phyloP scores from a whole-genome alignment of 1,284 basidiomycete genomes.

The Peniophora sp. region DNA sequence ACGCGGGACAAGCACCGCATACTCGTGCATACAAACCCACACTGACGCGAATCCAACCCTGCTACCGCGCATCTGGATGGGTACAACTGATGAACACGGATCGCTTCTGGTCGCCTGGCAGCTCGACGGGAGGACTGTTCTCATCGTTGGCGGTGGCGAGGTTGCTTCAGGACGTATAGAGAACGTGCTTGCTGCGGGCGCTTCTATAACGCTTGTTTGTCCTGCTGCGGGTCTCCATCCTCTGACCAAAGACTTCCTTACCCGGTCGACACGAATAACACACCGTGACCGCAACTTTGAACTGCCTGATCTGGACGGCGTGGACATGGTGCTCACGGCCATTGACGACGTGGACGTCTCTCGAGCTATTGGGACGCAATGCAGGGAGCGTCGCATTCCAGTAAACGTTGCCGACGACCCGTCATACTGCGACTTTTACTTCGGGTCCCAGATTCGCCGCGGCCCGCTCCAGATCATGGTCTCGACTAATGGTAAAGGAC shows the following conservation, averaged over 20 bases:
- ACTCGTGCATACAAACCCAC: too few species aligned
- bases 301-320: constrained; percentile 48
- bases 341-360: constrained; percentile 80
- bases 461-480: constrained; percentile 95
- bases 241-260: constrained; percentile 46
- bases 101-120: constrained; percentile 86
- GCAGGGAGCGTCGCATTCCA: constrained; percentile 67
- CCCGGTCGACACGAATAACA: constrained; percentile 48
- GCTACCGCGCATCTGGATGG: too few species aligned
- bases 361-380: constrained; percentile 65
- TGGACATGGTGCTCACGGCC: constrained; percentile 92
- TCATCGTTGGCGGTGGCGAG: constrained; percentile 86
- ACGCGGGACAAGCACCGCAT: too few species aligned
- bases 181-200: constrained; percentile 59
- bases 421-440: constrained; percentile 95
- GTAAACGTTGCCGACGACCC: constrained; percentile 98
- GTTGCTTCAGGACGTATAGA: constrained; percentile 77
- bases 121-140: constrained; percentile 71
- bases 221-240: constrained; percentile 57
- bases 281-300: constrained; percentile 69
- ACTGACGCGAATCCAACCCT: too few species aligned
- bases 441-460: constrained; percentile 87
- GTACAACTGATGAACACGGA: background rate
- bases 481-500: constrained; percentile 91
- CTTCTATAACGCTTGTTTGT: constrained; percentile 53